Evolutionary conservation across 163 green algal genomes (phyloP), one percentile per base, ranked within the genome.

Genomic region (Chlamydomonas reinhardtii): DNA sequence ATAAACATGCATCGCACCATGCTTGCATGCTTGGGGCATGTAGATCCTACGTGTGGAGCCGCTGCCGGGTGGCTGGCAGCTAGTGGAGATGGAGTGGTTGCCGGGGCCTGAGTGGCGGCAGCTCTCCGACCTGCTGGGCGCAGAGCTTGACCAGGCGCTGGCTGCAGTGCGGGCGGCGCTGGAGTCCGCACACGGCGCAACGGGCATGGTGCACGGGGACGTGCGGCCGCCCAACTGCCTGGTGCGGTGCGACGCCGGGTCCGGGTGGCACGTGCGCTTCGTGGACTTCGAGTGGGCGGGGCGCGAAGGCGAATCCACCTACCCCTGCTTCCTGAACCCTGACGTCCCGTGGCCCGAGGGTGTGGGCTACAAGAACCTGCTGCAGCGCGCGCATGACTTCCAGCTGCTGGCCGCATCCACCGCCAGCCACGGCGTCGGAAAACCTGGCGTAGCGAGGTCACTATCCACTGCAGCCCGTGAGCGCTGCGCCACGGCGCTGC

Each of bases 281-380:
- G 37, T 73, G 61, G 76, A 83, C 62, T 83, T 83, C 64, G 76
- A 83, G 31, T 74, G 61, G 76, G 35, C 76, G 39, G 76, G 76
- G 6, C n/a, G 3, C 17, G 76, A 54, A 29, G 76, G 76, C 62
- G 32, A 74, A 34, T 39, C 59, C 19, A 71, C n/a, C 25, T 74
- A 83, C 76, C 76, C 76, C 15, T n/a, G 62, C 9, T 39, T 12
- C 76, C 37, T 83, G 37, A 83, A 83, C 61, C 62, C 34, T 16
- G 25, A 65, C 20, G 35, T 83, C 62, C 62, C 48, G n/a, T 83
- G 76, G 76, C 61, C 76, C 8, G 76, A 72, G 61, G 76, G 76
- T 8, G 76, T 65, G 37, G 62, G 35, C n/a, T 43, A 48, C 8
- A 12, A 32, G 52, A 15, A 56, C 34, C 74, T 17, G 61, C 74